These are phyloP conservation scores for Prunus yedoensis DNA, from an alignment of 331 rosid genomes.

Conservation along the genomic window DNA sequence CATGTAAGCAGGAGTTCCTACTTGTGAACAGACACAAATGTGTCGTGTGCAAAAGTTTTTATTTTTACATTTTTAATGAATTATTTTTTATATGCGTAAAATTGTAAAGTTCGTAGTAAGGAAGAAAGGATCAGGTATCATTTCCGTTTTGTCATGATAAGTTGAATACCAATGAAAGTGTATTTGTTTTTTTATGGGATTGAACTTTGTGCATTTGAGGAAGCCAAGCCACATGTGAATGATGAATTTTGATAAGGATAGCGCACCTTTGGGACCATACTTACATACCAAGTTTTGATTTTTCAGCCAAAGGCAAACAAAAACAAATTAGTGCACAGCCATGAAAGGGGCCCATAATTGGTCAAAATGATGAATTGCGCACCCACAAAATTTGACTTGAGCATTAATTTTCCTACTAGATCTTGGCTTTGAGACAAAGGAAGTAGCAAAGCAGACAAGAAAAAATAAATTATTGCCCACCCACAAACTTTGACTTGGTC, in stretches of 20 bases:
- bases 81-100: too few species aligned
- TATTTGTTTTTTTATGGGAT: too few species aligned
- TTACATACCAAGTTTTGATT: slow-evolving; percentile 29
- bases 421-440: slow-evolving; percentile 68
- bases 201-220: background rate
- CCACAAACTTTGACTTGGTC: slow-evolving; percentile 75
- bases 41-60: too few species aligned
- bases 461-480: slow-evolving; percentile 47
- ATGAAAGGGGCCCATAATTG: background rate
- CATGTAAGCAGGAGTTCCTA: too few species aligned
- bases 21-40: fast-evolving
- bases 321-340: background rate
- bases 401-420: slow-evolving; percentile 1
- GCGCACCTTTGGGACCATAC: slow-evolving; percentile 22
- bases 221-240: background rate
- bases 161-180: too few species aligned
- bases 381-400: slow-evolving; percentile 21
- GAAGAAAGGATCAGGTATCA: too few species aligned
- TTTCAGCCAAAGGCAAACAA: background rate
- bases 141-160: too few species aligned
- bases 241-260: background rate
- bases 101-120: too few species aligned
- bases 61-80: too few species aligned
- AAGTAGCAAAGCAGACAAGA: slow-evolving; percentile 22
- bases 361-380: slow-evolving; percentile 2